phyloP scores from a whole-genome alignment of 2,329 filamentous ascomycete species.

The Onygena corvina region DNA sequence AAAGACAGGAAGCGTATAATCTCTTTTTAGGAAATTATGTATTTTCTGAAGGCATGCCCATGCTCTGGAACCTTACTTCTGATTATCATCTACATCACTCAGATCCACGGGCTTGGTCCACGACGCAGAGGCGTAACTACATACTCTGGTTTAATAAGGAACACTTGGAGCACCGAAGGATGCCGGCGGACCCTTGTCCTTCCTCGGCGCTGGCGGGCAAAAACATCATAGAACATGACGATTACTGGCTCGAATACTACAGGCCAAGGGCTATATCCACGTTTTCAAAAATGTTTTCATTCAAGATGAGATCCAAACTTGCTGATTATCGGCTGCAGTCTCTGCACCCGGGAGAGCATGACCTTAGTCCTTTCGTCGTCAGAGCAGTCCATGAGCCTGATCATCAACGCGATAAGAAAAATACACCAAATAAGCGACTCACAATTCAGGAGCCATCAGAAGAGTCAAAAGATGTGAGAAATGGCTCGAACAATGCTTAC shows the following conservation, averaged over 20 bases:
- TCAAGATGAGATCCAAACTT: constrained; percentile 80
- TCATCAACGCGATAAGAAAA: constrained; percentile 47
- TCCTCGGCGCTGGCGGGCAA: constrained; percentile 21
- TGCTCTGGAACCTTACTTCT: constrained; percentile 91
- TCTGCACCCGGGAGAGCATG: constrained; percentile 57
- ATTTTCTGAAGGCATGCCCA: constrained; percentile 72
- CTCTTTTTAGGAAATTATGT: constrained; percentile 94
- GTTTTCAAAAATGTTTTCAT: constrained; percentile 83
- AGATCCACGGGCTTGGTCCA: constrained; percentile 61
- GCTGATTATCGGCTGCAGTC: constrained; percentile 68
- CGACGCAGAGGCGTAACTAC: constrained; percentile 56
- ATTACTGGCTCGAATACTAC: constrained; percentile 98
- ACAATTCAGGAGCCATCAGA: constrained; percentile 53
- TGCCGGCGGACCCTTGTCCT: constrained; percentile 38
- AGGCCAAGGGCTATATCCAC: constrained; percentile 76
- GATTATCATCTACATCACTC: constrained; percentile 95
- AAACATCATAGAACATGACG: constrained; percentile 54
- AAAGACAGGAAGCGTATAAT: constrained; percentile 95
- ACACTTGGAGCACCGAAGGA: constrained; percentile 51
- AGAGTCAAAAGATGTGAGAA: constrained; percentile 31
- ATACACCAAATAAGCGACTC: constrained; percentile 50
- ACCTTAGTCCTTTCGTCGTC: constrained; percentile 75
- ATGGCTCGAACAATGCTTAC: constrained; percentile 16
- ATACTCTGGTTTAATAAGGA: constrained; percentile 77
- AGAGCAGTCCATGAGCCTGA: constrained; percentile 49